Base-by-base conservation (phyloP, 75 land plant species). In the Azolla pinnata region DNA sequence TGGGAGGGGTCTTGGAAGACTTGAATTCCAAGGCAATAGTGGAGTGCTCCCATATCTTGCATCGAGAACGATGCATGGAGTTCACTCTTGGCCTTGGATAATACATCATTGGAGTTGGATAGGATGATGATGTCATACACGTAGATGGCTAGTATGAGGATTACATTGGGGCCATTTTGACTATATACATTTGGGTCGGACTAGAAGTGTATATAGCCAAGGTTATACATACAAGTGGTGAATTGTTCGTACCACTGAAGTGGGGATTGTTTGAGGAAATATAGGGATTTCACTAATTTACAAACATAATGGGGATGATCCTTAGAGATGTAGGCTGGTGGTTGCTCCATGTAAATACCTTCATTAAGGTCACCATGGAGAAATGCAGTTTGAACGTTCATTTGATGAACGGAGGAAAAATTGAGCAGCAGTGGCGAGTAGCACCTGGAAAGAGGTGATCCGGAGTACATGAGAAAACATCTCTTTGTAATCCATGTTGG, bases 211-310 rank as follows among this genome's bases (percentile, higher is more conserved):
- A 38, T 38, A 14, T 38, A 38, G 12, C 42, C 42, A 8, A 38
- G 42, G 42, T 38, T 7, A 8, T 8, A 18, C 24, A 24, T 51
- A 8, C 8, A 7, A n/a, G n/a, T n/a, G n/a, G n/a, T n/a, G n/a
- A n/a, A n/a, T n/a, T n/a, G n/a, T n/a, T n/a, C n/a, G n/a, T 62
- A 62, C 59, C 64, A 62, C 2, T 7, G 27, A 24, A 28, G 20
- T 7, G 59, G 29, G 1, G 64, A 44, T 62, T 62, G 57, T 62
- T 62, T 62, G 2, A 62, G 29, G 29, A 57, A 16, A 62, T 62
- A 62, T 8, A 62, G 28, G 2, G 64, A 24, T 23, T 59, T 59
- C 14, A 33, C 23, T 16, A 59, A 19, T 4, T 9, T 4, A 40
- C n/a, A n/a, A n/a, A n/a, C n/a, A n/a, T n/a, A n/a, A n/a, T n/a